Evolutionary conservation across 2,329 filamentous ascomycete genomes (phyloP), one percentile per base, ranked within the genome.

Genomic region (Paraphoma chrysanthemicola): DNA sequence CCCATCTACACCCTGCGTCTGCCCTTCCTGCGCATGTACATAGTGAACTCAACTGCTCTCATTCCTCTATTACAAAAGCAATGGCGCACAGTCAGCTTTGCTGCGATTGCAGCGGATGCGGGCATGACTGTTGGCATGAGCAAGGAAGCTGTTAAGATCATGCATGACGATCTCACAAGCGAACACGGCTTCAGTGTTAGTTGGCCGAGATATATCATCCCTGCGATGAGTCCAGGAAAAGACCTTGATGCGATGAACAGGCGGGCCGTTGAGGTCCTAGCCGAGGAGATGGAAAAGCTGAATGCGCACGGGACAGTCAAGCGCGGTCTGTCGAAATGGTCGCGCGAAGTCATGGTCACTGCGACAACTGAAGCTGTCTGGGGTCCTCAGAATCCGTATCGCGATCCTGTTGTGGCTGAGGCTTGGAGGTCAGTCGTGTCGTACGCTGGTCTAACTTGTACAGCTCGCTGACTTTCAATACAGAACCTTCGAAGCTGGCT

Each of bases 331-430:
- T 50, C 48, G 38, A 12, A 31, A 43, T 50, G 48, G 48, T 43
- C 38, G 29, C 48, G 38, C 38, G 14, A 33, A 12, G 33, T 33
- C n/a, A 50, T 50, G 48, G 23, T 48, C 12, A 48, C 45, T 12
- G 75, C 77, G 2, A 77, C 72, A 14, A 79, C 77, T 0, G 62
- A 72, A 28, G 67, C 74, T 33, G 70, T 77, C 1, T 80, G 79
- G 55, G 78, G 78, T 7, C 72, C 71, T 3, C 54, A 72, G 54
- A 80, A 79, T 56, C 77, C 77, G 1, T 79, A 67, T 42, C 57
- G 69, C 29, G 69, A 77, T 48, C 57, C 66, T 8, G 54, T 53
- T 5, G 57, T 78, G 16, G 63, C 60, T 18, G 49, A 57, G 18
- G 57, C 54, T 6, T 64, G 46, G 30, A 51, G 51, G 63, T 64